Base-by-base conservation (phyloP, 1,139 yeast genomes). In the Petasospora fabianii region DNA sequence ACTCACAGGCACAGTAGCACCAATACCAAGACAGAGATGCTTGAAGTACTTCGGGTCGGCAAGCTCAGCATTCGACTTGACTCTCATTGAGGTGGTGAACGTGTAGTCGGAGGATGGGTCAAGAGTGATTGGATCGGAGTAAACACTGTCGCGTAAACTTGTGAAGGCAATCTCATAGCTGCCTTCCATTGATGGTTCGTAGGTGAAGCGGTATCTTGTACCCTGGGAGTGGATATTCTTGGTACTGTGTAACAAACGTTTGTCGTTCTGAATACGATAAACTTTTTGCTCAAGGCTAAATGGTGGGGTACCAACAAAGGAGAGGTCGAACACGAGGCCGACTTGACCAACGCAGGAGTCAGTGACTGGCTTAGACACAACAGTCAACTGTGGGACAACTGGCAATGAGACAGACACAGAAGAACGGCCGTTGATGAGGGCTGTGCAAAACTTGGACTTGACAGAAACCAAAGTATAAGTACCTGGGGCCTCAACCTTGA, bases 291-390 rank as follows among this genome's bases (percentile, higher is more conserved):
- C 71, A 13, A 88, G 70, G 34, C 71, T 71, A 62, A 84, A 92
- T 4, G 97, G 97, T 1, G 96, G 84, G 20, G 79, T 73, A 13
- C 98, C 98, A 6, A 74, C 64, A 37, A 85, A 71, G 2, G 73
- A 61, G 37, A 83, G 61, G 34, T 77, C 81, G 48, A 90, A 88
- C 34, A 75, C 74, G 43, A 87, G 78, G 0, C 97, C 98, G 9
- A 87, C 80, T 38, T 90, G 86, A 1, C 98, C 98, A 24, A 94
- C 84, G 65, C 99, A 92, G 43, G 83, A 77, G 55, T 92, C 97
- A 27, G 78, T 68, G 3, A 90, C 77, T 3, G 88, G 80, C 3
- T 68, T 65, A 1, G 85, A 75, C 5, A 56, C 48, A 6, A 84
- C 77, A 38, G 58, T 66, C 50, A 79, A 71, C 42, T 56, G 60